A percentile compares a stretch with the other conserved stretches of the same genome.
Conservation (phyloP, 768 basidiomycete species). For the Tylopilus subfusipes region DNA sequence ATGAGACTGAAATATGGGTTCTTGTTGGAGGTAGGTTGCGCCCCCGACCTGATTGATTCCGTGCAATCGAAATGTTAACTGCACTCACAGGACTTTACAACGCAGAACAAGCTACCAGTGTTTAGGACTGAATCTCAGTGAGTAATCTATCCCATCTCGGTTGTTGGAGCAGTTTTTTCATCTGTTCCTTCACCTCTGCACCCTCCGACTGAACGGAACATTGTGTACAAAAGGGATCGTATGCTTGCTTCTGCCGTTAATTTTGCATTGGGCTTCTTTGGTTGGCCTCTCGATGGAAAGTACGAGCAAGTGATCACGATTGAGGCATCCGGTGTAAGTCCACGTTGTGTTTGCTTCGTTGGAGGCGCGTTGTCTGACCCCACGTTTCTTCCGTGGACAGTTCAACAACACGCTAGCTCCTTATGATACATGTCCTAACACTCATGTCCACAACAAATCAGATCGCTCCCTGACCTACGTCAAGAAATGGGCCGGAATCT, state of each 20-base stretch:
- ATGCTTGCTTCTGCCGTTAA: constrained; percentile 64
- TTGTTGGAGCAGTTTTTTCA: neutral
- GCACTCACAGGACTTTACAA: constrained; percentile 52
- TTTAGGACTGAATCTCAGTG: constrained; percentile 78
- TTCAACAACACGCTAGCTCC: constrained; percentile 87
- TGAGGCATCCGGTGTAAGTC: constrained; percentile 54
- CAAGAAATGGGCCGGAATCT: constrained; percentile 63
- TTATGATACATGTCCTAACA: constrained; percentile 78
- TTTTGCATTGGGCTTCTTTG: constrained; percentile 74
- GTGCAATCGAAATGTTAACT: constrained; percentile 14
- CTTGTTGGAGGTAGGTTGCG: constrained; percentile 49
- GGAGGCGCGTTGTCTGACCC: neutral
- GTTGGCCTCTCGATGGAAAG: constrained; percentile 65
- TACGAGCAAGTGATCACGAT: constrained; percentile 79
- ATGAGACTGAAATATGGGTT: constrained; percentile 78
- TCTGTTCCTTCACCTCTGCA: too few relatives aligned
- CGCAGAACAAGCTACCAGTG: constrained; percentile 61
- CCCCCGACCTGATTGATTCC: neutral
- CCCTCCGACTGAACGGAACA: neutral
- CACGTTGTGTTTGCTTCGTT: constrained; percentile 10
- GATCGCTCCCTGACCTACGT: constrained; percentile 60
- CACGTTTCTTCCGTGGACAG: constrained; percentile 25
- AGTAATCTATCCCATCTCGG: constrained; percentile 14
- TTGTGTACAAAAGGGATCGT: constrained; percentile 50
- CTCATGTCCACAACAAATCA: constrained; percentile 41